Base-by-base conservation (phyloP, 2,329 filamentous ascomycete species). In the Gliomastix tumulicola region DNA sequence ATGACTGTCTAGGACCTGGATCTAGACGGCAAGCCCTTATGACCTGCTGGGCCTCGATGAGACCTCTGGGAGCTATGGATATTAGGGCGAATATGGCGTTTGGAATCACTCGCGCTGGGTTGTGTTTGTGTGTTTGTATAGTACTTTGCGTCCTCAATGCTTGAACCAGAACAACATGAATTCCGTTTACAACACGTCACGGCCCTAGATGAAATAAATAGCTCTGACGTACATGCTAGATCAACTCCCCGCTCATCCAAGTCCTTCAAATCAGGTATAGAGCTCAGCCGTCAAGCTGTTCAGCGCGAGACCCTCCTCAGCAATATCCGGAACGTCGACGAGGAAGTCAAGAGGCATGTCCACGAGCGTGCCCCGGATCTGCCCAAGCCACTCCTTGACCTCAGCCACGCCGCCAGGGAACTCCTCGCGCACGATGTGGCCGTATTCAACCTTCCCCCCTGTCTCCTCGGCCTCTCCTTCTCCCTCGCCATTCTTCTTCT, bases 301-400 rank as follows among this genome's bases (percentile, higher is more conserved):
- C 44, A 88, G 61, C 17, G 74, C 71, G 50, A 94, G 49, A 0
- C 88, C 88, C 48, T 88, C 77, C 69, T 88, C 82, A 5, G 89
- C 90, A 57, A 96, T 81, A 56, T 96, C 88, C 50, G 87, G 76
- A 8, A 77, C 74, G 22, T 88, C 84, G 49, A 83, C 82, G 56
- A 95, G 65, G 66, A 96, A 96, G 46, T 87, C 69, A 48, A 96
- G 66, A 20, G 88, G 88, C 89, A 96, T 96, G 68, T 95, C 86
- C 7, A 96, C 83, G 32, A 88, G 60, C 8, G 74, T 84, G 3
- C 84, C 84, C 41, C 78, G 73, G 27, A 89, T 68, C 37, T 75
- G 69, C 38, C 70, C 68, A 37, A 89, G 63, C 62, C 79, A 73
- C 35, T 82, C 76, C 63, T 87, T 88, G 41, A 88, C 68, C 55